phyloP scores from a whole-genome alignment of 768 basidiomycete species.

The Serpula lacrymans region DNA sequence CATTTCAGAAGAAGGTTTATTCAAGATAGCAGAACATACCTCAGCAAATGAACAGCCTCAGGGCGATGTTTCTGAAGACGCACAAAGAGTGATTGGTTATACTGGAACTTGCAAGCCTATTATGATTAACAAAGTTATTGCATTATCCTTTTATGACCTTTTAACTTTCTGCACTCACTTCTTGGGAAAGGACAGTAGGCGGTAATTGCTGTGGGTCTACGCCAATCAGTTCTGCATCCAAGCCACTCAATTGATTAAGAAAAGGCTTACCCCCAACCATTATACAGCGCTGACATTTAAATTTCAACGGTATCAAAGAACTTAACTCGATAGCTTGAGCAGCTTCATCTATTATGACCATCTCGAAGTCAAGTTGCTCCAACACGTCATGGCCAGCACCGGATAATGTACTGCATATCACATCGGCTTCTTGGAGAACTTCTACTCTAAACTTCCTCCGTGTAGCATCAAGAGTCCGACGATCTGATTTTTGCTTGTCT shows the following conservation, averaged over 20 bases:
- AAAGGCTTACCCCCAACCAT: conserved; percentile 78
- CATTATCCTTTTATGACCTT: conserved; percentile 25
- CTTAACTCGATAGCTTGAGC: conserved; percentile 96
- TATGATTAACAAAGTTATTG: conserved; percentile 8
- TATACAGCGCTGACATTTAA: conserved; percentile 75
- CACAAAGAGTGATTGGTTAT: conserved; percentile 92
- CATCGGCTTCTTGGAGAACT: conserved; percentile 84
- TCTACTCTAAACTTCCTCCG: conserved; percentile 70
- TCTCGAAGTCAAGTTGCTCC: conserved; percentile 83
- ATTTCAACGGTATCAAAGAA: conserved; percentile 92
- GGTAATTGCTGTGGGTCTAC: conserved; percentile 91
- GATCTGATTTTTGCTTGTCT: conserved; percentile 80
- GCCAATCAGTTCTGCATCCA: background rate
- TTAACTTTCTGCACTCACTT: conserved; percentile 37
- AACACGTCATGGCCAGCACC: conserved; percentile 90
- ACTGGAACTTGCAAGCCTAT: conserved; percentile 66
- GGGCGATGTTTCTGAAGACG: conserved; percentile 77
- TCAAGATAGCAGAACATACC: conserved; percentile 42
- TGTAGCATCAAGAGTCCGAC: conserved; percentile 77
- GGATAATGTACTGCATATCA: conserved; percentile 91
- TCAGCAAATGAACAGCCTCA: conserved; percentile 87
- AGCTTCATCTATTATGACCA: conserved; percentile 97
- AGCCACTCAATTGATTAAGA: background rate
- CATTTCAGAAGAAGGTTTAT: background rate
- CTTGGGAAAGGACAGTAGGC: conserved; percentile 76